Percentiles rank a stretch among this genome's conserved stretches.
Evolutionary conservation across 73 alveolate species (phyloP).

Genomic region (Paramecium caudatum): DNA sequence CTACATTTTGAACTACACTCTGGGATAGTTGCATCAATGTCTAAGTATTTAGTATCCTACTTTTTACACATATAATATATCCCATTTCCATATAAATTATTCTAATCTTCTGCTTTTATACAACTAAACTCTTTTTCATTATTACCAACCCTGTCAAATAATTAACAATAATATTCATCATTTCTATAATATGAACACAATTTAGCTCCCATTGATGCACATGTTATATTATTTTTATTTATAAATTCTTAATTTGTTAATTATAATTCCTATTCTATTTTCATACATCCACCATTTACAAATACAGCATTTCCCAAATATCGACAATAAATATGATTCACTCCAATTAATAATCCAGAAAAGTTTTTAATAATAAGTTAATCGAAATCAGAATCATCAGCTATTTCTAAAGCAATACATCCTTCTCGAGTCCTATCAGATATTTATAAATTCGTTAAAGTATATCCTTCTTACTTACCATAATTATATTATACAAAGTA

Average conservation of each 20-base stretch:
- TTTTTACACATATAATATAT: background rate
- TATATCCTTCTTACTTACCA: background rate
- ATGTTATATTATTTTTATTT: background rate
- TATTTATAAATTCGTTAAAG: slow-evolving; percentile 23
- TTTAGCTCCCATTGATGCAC: background rate
- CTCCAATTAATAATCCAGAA: slow-evolving; percentile 12
- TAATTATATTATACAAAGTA: slow-evolving; percentile 2
- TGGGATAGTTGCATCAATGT: background rate
- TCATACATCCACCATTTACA: slow-evolving; percentile 21
- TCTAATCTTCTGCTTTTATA: background rate
- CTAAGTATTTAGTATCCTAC: background rate
- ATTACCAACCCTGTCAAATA: background rate
- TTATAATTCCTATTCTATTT: background rate
- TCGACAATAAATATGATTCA: slow-evolving; percentile 67
- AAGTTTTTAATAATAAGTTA: background rate
- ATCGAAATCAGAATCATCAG: slow-evolving; percentile 46
- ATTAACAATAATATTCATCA: too few relatives aligned
- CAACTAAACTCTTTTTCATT: slow-evolving; percentile 8
- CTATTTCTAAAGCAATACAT: slow-evolving; percentile 40
- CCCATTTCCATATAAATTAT: background rate
- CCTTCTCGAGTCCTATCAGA: slow-evolving; percentile 58
- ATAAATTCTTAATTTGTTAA: background rate
- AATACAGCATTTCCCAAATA: background rate
- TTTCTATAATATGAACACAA: background rate
- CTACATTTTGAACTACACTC: background rate